phyloP scores from a whole-genome alignment of 768 basidiomycete species.

The Chiua virens region DNA sequence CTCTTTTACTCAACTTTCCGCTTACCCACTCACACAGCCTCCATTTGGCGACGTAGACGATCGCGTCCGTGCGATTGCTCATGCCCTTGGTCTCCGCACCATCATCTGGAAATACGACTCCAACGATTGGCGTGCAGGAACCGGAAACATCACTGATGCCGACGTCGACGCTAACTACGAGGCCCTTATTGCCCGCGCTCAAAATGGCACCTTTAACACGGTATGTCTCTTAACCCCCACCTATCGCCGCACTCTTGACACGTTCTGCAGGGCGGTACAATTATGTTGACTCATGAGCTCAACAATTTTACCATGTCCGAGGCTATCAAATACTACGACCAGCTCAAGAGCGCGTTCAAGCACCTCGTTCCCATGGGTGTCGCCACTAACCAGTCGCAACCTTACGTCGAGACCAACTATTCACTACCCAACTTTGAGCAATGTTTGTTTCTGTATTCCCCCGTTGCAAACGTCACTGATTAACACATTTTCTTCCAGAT shows the following conservation, averaged over 20 bases:
- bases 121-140: slow-evolving; percentile 70
- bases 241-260: not conserved
- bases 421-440: slow-evolving; percentile 43
- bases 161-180: slow-evolving; percentile 56
- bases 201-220: slow-evolving; percentile 40
- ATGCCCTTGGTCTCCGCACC: slow-evolving; percentile 65
- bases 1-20: not conserved
- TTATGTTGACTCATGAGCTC: slow-evolving; percentile 59
- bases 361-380: slow-evolving; percentile 55
- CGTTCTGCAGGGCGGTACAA: slow-evolving; percentile 42
- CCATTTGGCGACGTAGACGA: slow-evolving; percentile 73
- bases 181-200: slow-evolving; percentile 46
- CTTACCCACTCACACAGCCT: slow-evolving; percentile 37
- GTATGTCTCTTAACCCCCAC: slow-evolving; percentile 24
- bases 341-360: slow-evolving; percentile 45
- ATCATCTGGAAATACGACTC: slow-evolving; percentile 74
- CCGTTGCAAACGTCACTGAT: not conserved
- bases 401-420: slow-evolving; percentile 50
- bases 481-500: slow-evolving; percentile 6
- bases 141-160: slow-evolving; percentile 41
- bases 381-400: slow-evolving; percentile 49
- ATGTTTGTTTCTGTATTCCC: slow-evolving; percentile 33
- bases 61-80: slow-evolving; percentile 70
- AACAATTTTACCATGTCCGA: slow-evolving; percentile 63
- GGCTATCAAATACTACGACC: slow-evolving; percentile 51